These are phyloP conservation scores for Graphiopsis chlorocephala DNA, from an alignment of 2,329 filamentous ascomycete genomes.

Conservation along the genomic window DNA sequence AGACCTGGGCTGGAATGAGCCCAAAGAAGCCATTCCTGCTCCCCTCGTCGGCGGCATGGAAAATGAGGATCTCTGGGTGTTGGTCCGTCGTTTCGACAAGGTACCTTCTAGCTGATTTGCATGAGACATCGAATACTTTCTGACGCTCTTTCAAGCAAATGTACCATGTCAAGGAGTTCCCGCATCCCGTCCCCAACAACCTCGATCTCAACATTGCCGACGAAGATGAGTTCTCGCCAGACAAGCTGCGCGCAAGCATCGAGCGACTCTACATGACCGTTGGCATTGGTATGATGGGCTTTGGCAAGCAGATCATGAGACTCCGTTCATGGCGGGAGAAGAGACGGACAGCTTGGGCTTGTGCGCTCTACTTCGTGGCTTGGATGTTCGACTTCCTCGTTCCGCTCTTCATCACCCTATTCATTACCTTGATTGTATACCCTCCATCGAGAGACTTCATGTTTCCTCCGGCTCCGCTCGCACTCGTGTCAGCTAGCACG, in stretches of 20 bases:
- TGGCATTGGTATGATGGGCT: slow-evolving; percentile 62
- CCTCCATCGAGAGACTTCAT: slow-evolving; percentile 60
- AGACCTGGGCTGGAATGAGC: slow-evolving; percentile 68
- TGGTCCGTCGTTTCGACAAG: slow-evolving; percentile 73
- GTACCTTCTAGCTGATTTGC: slow-evolving; percentile 34
- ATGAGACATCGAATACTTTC: not conserved
- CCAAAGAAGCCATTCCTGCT: slow-evolving; percentile 52
- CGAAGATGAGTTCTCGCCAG: slow-evolving; percentile 79
- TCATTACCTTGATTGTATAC: slow-evolving; percentile 65
- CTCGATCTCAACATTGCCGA: slow-evolving; percentile 79
- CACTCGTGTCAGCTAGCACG: slow-evolving; percentile 66
- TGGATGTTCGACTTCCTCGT: slow-evolving; percentile 72
- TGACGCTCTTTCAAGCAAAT: slow-evolving; percentile 50
- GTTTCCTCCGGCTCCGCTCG: slow-evolving; percentile 75
- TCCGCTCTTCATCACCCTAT: slow-evolving; percentile 56
- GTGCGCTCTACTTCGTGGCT: slow-evolving; percentile 58
- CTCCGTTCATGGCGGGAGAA: slow-evolving; percentile 77
- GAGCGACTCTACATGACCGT: slow-evolving; percentile 82
- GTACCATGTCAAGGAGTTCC: slow-evolving; percentile 68
- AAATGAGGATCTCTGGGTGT: slow-evolving; percentile 72
- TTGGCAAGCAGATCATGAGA: slow-evolving; percentile 71
- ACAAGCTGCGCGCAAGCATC: slow-evolving; percentile 74
- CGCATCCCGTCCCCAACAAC: slow-evolving; percentile 59
- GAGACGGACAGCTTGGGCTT: slow-evolving; percentile 66
- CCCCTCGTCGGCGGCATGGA: slow-evolving; percentile 65